Evolutionary conservation across 2,329 filamentous ascomycete genomes (phyloP).

Genomic region (Sporothrix curviconia): DNA sequence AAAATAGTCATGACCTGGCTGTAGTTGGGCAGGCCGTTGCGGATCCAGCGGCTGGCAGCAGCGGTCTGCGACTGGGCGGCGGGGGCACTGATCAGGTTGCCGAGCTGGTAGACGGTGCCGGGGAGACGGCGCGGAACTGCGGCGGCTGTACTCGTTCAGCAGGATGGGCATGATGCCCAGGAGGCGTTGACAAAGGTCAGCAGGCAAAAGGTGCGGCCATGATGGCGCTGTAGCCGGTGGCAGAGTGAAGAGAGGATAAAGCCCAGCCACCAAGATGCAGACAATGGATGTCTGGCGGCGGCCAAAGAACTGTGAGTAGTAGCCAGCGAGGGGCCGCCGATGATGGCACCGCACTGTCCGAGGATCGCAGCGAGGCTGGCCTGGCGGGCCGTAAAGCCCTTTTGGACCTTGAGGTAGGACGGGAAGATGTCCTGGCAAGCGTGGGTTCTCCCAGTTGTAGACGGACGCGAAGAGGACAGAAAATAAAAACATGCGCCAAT

Average conservation of each 20-base stretch:
- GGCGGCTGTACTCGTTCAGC: constrained; percentile 64
- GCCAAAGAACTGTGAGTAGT: constrained; percentile 61
- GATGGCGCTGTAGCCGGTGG: constrained; percentile 45
- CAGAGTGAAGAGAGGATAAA: constrained; percentile 80
- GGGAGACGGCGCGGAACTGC: constrained; percentile 63
- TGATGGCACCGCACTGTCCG: constrained; percentile 3
- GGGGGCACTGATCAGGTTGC: constrained; percentile 67
- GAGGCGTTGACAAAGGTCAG: constrained; percentile 63
- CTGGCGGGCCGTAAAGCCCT: background rate
- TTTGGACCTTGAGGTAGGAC: constrained; percentile 4
- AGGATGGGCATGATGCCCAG: constrained; percentile 65
- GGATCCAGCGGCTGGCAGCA: background rate
- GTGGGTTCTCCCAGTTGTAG: constrained; percentile 8
- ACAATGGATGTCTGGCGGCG: constrained; percentile 62
- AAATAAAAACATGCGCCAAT: constrained; percentile 63
- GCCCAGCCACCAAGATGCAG: constrained; percentile 59
- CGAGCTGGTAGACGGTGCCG: constrained; percentile 66
- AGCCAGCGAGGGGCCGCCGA: constrained; percentile 62
- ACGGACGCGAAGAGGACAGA: constrained; percentile 1
- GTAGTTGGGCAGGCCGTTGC: background rate
- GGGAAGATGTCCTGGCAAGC: constrained; percentile 8
- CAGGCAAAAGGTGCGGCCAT: constrained; percentile 77
- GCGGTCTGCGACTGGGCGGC: constrained; percentile 29
- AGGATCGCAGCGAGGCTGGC: constrained; percentile 1
- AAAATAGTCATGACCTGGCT: constrained; percentile 5